A percentile compares a stretch with the other conserved stretches of the same genome.
Evolutionary conservation across 345 rosid species (phyloP).

Genomic region (Iberis pinnata): DNA sequence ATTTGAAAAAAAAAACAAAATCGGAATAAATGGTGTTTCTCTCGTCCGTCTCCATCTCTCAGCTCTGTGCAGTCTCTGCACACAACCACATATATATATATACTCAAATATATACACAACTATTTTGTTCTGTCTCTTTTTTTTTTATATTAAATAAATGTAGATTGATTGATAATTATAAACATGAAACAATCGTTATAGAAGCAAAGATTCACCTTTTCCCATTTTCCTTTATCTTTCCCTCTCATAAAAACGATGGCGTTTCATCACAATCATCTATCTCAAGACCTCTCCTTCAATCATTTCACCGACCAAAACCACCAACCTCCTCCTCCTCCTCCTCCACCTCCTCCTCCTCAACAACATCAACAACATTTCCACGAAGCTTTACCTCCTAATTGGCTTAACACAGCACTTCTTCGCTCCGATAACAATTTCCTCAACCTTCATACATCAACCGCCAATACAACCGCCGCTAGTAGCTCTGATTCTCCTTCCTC

Average conservation of each 20-base stretch:
- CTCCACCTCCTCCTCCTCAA: conserved; percentile 30
- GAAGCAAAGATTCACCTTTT: conserved; percentile 25
- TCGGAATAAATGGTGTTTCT: conserved; percentile 18
- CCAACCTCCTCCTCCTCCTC: conserved; percentile 22
- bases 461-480: conserved; percentile 29
- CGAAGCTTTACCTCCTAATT: conserved; percentile 57
- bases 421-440: conserved; percentile 65
- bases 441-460: conserved; percentile 57
- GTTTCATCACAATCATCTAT: conserved; percentile 67
- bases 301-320: conserved; percentile 60
- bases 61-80: conserved; percentile 26
- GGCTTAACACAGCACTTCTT: conserved; percentile 87
- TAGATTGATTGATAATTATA: conserved; percentile 17
- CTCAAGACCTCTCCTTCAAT: conserved; percentile 70
- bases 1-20: conserved; percentile 13
- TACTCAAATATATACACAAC: too few species aligned
- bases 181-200: conserved; percentile 31
- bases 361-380: conserved; percentile 37
- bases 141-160: not conserved
- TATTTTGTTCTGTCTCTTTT: conserved; percentile 13
- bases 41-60: conserved; percentile 24
- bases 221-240: conserved; percentile 30
- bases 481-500: conserved; percentile 39
- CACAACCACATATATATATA: not conserved
- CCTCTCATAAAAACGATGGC: conserved; percentile 49